Evolutionary conservation across 805 yeast species (phyloP).

Genomic region (Sugiyamaella floridensis): DNA sequence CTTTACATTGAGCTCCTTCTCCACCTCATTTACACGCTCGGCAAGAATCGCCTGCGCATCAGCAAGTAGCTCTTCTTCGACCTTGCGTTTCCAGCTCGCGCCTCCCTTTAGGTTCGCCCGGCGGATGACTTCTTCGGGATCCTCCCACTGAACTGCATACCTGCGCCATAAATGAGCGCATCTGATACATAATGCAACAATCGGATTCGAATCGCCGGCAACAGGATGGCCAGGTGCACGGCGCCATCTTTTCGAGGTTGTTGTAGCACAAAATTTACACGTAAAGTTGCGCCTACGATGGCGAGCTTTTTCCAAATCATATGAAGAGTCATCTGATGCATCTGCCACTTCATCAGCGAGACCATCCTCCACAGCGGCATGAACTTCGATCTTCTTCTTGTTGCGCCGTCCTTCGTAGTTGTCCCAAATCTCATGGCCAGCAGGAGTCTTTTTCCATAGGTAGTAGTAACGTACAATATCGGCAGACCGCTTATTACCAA

Average conservation of each 20-base stretch:
- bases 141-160: slow-evolving; percentile 82
- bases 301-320: slow-evolving; percentile 47
- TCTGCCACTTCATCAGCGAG: slow-evolving; percentile 50
- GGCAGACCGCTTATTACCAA: slow-evolving; percentile 64
- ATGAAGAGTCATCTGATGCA: slow-evolving; percentile 64
- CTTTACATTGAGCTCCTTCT: slow-evolving; percentile 11
- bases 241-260: slow-evolving; percentile 56
- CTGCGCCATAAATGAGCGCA: slow-evolving; percentile 91
- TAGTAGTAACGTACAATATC: slow-evolving; percentile 84
- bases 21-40: slow-evolving; percentile 25
- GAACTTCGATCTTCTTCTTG: slow-evolving; percentile 20
- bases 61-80: slow-evolving; percentile 55
- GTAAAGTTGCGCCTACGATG: slow-evolving; percentile 38
- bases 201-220: slow-evolving; percentile 31
- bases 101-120: slow-evolving; percentile 43
- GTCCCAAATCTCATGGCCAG: slow-evolving; percentile 77
- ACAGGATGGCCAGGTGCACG: slow-evolving; percentile 56
- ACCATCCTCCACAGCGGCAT: slow-evolving; percentile 19
- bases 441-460: slow-evolving; percentile 81
- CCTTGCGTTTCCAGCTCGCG: slow-evolving; percentile 49
- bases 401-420: slow-evolving; percentile 58
- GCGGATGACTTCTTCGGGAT: slow-evolving; percentile 58
- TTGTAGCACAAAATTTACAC: slow-evolving; percentile 69
- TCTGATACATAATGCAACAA: slow-evolving; percentile 67
- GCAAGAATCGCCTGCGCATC: slow-evolving; percentile 38